Evolutionary conservation across 2,329 filamentous ascomycete species (phyloP), one percentile per base, ranked within the genome.

Genomic region (Whalleya microplaca): DNA sequence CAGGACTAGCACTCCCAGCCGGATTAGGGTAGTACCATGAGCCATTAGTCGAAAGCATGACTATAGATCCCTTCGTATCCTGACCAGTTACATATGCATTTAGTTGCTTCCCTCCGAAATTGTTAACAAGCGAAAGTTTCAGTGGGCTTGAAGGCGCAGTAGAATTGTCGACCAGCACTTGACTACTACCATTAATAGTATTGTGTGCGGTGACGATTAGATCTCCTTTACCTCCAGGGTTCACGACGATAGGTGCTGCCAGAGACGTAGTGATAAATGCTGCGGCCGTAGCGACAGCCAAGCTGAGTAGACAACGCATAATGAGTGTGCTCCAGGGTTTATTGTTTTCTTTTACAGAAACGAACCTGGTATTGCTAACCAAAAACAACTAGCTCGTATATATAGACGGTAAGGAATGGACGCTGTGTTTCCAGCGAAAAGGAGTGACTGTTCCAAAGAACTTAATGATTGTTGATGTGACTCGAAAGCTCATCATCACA

Each of bases 71-170:
- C 49, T 66, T 69, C 8, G 56, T 53, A 57, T 78, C 75, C 16
- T 70, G 59, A 20, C 76, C 77, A 10, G 73, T 74, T 29, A 80
- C 67, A 55, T 78, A 80, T n/a, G 72, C 73, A 50, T 75, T 74
- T 55, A 78, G 65, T 41, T 63, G 58, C 5, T 66, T 62, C 12
- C 66, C 67, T 41, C 66, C 64, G 48, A 76, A 70, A 63, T 78
- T 78, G 69, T 79, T 78, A 48, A 73, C 66, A 21, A 79, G 53
- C 14, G 67, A 59, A 14, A 71, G 47, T 45, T 62, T 63, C 27
- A 70, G 61, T 2, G 63, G 63, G 56, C 61, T 66, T 29, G 21
- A 51, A 3, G 23, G 49, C 1, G 37, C 32, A 3, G 53, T 53
- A 10, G 59, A 23, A 19, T 41, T 21, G 18, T 40, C 51, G 14